Conservation (phyloP, 1,284 basidiomycete genomes). For the Microbotryum saponariae region DNA sequence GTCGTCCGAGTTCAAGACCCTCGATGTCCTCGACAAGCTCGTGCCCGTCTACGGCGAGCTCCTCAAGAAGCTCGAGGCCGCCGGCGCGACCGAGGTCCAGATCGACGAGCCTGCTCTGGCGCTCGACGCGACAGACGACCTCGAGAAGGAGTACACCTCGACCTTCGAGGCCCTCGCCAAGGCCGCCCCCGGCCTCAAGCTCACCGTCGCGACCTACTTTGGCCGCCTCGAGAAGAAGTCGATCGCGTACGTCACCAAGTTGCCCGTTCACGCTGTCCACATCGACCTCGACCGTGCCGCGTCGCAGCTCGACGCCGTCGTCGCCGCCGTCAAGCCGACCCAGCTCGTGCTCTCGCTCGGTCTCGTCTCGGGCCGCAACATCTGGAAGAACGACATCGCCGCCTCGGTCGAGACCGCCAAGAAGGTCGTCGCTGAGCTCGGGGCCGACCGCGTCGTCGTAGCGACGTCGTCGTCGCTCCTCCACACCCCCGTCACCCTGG, state of each 20-base stretch:
- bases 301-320: slow-evolving; percentile 73
- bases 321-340: slow-evolving; percentile 76
- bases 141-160: slow-evolving; percentile 71
- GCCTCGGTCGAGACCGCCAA: slow-evolving; percentile 74
- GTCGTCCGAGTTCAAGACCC: slow-evolving; percentile 75
- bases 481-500: slow-evolving; percentile 94
- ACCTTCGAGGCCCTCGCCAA: slow-evolving; percentile 77
- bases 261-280: slow-evolving; percentile 90
- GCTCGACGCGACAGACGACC: slow-evolving; percentile 71
- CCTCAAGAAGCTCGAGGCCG: slow-evolving; percentile 80
- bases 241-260: slow-evolving; percentile 78
- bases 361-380: slow-evolving; percentile 96
- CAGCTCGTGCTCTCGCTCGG: slow-evolving; percentile 82
- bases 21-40: slow-evolving; percentile 82
- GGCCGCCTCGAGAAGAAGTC: slow-evolving; percentile 85
- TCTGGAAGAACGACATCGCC: slow-evolving; percentile 97
- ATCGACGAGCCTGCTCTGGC: slow-evolving; percentile 96
- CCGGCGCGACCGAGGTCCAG: slow-evolving; percentile 90
- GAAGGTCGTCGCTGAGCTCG: slow-evolving; percentile 75
- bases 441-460: slow-evolving; percentile 71
- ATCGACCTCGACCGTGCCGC: slow-evolving; percentile 88
- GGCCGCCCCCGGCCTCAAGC: slow-evolving; percentile 67
- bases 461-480: slow-evolving; percentile 96
- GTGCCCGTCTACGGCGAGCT: slow-evolving; percentile 89
- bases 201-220: slow-evolving; percentile 80